phyloP scores from a whole-genome alignment of 192 early-diverging fungal genomes.

The Coemansia sp. region DNA sequence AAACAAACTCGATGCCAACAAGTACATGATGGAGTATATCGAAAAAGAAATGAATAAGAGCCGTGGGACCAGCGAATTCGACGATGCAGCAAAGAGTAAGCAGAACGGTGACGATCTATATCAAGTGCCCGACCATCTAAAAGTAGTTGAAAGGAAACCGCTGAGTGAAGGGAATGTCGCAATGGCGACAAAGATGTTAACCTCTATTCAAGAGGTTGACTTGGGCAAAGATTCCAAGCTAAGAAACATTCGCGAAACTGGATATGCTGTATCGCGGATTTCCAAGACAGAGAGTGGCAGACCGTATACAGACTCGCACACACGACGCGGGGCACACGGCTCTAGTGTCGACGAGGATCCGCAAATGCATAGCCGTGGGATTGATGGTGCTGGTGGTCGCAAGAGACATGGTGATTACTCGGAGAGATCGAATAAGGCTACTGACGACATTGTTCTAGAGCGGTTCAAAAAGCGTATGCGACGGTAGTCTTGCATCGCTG shows the following conservation, averaged over 20 bases:
- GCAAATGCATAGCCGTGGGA: not conserved
- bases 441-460: constrained; percentile 79
- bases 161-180: constrained; percentile 84
- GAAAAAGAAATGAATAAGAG: constrained; percentile 66
- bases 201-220: constrained; percentile 89
- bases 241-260: constrained; percentile 77
- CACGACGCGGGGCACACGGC: not conserved
- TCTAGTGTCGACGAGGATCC: not conserved
- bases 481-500: too few species aligned
- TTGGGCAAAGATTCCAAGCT: constrained; percentile 71
- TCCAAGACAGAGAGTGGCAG: not conserved
- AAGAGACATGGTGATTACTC: constrained; percentile 24
- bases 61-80: constrained; percentile 25
- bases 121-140: constrained; percentile 62
- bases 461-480: constrained; percentile 83
- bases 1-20: constrained; percentile 75
- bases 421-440: constrained; percentile 71
- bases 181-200: constrained; percentile 82
- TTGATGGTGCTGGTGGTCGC: constrained; percentile 1
- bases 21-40: constrained; percentile 85
- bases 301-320: not conserved
- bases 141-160: constrained; percentile 58
- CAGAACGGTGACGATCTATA: constrained; percentile 57
- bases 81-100: not conserved
- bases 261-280: constrained; percentile 39